Evolutionary conservation across 2,329 filamentous ascomycete genomes (phyloP).

Genomic region (Exophiala xenobiotica): DNA sequence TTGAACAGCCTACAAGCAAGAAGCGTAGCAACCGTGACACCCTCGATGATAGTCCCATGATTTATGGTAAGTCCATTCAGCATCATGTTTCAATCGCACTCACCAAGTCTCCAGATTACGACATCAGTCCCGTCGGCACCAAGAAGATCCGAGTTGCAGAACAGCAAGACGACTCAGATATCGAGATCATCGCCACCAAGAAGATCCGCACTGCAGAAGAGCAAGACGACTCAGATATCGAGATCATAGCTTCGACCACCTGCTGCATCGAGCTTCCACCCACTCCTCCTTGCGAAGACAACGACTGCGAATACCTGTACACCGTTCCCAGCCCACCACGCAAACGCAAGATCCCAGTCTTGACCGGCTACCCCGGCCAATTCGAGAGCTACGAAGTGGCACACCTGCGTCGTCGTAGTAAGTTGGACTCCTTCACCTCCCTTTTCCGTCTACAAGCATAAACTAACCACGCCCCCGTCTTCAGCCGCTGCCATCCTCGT

Average conservation of each 20-base stretch:
- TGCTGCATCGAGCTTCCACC: constrained; percentile 8
- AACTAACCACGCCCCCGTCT: neutral
- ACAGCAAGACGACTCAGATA: constrained; percentile 6
- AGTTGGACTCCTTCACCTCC: neutral
- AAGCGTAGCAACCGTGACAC: constrained; percentile 15
- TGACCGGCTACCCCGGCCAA: constrained; percentile 21
- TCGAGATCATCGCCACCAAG: constrained; percentile 15
- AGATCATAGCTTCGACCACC: constrained; percentile 9
- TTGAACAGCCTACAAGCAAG: constrained; percentile 8
- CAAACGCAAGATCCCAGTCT: constrained; percentile 6
- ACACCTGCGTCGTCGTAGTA: constrained; percentile 5
- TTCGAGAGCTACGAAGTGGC: constrained; percentile 21
- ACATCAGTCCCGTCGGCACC: constrained; percentile 14
- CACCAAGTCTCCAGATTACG: constrained; percentile 4
- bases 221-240: constrained; percentile 5
- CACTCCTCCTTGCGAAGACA: neutral
- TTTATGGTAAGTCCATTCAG: constrained; percentile 7
- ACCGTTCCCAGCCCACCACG: neutral
- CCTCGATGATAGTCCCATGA: neutral
- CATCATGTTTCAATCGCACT: neutral
- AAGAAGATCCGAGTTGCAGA: constrained; percentile 18
- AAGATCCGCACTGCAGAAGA: constrained; percentile 15
- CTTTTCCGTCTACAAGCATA: neutral
- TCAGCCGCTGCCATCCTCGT: neutral
- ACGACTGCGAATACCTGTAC: neutral